Base-by-base conservation (phyloP, 2,329 filamentous ascomycete genomes). In the Ilyonectria robusta region DNA sequence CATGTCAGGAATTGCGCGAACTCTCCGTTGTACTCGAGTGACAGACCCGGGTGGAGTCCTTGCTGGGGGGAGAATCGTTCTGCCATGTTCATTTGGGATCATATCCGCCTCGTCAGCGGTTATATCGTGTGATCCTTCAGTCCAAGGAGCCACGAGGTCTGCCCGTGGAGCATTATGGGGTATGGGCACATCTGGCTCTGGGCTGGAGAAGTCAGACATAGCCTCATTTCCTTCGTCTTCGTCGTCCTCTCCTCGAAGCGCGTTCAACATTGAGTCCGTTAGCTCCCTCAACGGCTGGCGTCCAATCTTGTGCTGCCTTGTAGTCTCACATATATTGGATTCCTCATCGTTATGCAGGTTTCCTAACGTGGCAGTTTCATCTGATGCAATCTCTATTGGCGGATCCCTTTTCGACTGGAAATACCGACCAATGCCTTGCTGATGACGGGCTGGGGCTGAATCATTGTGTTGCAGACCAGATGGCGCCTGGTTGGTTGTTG, bases 381-480 rank as follows among this genome's bases (percentile, higher is more conserved):
- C 80, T 29, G 69, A 76, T 56, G 77, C 77, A 70, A 82, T 82
- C 19, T 78, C 67, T 47, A 82, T 79, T 19, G 74, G 71, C 17
- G 72, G 53, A 15, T 69, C 62, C 13, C 61, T 59, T 17, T 60
- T 69, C 8, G 74, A 68, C 29, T 67, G 73, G 42, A 82, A 78
- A 67, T 80, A 81, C 35, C 66, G 72, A 33, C 76, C 72, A 59
- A 81, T 82, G 17, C 71, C 73, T 50, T 74, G 70, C n/a, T 65
- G 64, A 26, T 61, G 64, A 17, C 62, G 65, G 31, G 40, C 51
- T 57, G 66, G 47, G 51, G 65, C 54, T 54, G 59, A 33, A 31
- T 37, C 51, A 55, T 55, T 58, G 50, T 37, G 57, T 13, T 44
- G 50, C 46, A 62, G 42, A 46, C 35, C 53, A 46, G 59, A 51